These are phyloP conservation scores for Leccinum olivaceopallidum DNA, from an alignment of 768 basidiomycete genomes.

Conservation along the genomic window DNA sequence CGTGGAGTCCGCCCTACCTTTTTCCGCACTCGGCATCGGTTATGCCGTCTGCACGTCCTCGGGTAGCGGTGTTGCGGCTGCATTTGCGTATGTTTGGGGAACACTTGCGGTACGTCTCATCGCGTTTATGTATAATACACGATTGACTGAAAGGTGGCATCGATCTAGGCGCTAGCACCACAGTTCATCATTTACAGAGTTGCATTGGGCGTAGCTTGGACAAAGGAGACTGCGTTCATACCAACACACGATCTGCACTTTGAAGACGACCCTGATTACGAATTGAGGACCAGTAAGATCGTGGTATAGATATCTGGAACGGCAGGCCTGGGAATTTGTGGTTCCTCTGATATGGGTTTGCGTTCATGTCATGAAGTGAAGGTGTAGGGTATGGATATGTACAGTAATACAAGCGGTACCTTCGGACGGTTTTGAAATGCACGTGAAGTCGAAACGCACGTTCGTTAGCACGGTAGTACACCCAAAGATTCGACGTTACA, in stretches of 20 bases:
- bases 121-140: not conserved
- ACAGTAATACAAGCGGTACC: no score
- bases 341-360: no score
- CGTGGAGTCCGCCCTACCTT: not conserved
- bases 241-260: not conserved
- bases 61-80: not conserved
- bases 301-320: no score
- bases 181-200: conserved; percentile 1
- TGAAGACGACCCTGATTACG: not conserved
- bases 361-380: no score
- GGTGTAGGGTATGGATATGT: no score
- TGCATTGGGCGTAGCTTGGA: not conserved
- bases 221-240: not conserved
- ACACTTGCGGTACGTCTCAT: not conserved
- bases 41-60: not conserved
- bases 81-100: not conserved
- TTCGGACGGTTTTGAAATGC: no score
- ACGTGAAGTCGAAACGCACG: no score
- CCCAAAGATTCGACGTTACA: no score
- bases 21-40: not conserved
- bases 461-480: no score
- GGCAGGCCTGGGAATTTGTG: no score
- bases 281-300: not conserved
- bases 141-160: not conserved
- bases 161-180: not conserved